These are phyloP conservation scores for Acanthochlamys bracteata DNA, from an alignment of 106 monocot genomes.

Conservation along the genomic window DNA sequence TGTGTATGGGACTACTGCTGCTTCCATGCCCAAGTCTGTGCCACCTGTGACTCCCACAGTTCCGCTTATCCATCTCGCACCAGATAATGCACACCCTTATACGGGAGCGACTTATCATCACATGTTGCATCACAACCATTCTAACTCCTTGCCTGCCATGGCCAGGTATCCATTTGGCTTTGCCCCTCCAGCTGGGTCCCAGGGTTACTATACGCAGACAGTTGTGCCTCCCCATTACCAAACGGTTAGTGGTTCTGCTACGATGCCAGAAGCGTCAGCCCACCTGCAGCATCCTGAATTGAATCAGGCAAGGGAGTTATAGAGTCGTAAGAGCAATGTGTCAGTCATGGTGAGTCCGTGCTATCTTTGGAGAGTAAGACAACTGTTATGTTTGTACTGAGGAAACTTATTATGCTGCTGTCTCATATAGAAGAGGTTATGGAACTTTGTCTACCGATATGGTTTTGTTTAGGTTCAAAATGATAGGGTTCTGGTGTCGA, in stretches of 20 bases:
- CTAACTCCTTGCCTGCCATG: conserved; percentile 12
- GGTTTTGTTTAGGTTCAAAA: no score
- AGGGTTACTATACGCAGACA: background rate
- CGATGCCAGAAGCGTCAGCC: background rate
- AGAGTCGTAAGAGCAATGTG: background rate
- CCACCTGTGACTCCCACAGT: conserved; percentile 3
- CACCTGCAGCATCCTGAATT: background rate
- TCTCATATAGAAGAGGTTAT: no score
- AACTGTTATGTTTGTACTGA: no score
- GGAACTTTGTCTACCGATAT: no score
- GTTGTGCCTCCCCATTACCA: background rate
- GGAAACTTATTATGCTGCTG: no score
- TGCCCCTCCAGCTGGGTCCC: background rate
- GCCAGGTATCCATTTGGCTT: background rate
- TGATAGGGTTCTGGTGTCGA: no score
- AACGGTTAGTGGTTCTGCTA: background rate
- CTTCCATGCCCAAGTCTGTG: conserved; percentile 4
- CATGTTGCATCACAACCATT: conserved; percentile 30
- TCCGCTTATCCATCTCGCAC: conserved; percentile 14
- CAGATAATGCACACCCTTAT: conserved; percentile 24
- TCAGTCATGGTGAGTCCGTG: no score
- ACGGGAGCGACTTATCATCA: conserved; percentile 44
- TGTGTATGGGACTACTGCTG: conserved; percentile 9
- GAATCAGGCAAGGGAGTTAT: background rate
- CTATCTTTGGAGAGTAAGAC: no score